A percentile compares a stretch with the other conserved stretches of the same genome.
Conservation (phyloP, 805 yeast genomes). For the Sungouiella blattae region DNA sequence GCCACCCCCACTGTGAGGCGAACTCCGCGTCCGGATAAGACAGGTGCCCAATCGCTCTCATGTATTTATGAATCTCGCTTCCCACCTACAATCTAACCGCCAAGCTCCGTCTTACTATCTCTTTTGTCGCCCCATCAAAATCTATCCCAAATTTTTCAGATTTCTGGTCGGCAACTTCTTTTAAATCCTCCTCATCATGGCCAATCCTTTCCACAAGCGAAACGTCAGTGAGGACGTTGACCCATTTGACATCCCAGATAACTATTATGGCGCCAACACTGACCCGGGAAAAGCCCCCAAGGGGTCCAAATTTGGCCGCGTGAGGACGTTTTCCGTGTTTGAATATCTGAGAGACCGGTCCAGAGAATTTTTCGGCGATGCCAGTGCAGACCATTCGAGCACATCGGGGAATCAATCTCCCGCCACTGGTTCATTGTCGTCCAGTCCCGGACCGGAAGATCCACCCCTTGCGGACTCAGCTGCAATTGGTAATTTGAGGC, state of each 20-base stretch:
- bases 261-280: slow-evolving; percentile 63
- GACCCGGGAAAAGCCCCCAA: slow-evolving; percentile 47
- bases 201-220: slow-evolving; percentile 1
- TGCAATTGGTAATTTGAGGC: slow-evolving; percentile 9
- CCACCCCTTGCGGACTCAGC: slow-evolving; percentile 1
- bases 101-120: no score
- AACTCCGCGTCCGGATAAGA: no score
- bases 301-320: slow-evolving; percentile 43
- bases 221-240: slow-evolving; percentile 40
- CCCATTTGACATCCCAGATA: slow-evolving; percentile 67
- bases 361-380: background rate
- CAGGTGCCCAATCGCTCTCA: no score
- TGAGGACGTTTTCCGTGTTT: slow-evolving; percentile 54
- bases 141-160: no score
- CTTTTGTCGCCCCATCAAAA: no score
- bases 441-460: slow-evolving; percentile 1
- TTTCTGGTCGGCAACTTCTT: no score
- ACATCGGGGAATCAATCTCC: background rate
- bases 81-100: no score
- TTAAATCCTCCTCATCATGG: no score
- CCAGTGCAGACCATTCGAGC: slow-evolving; percentile 1
- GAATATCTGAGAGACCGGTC: slow-evolving; percentile 10
- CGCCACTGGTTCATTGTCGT: background rate
- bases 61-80: no score
- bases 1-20: no score